phyloP scores from a whole-genome alignment of 441 rosid species.

The Pelargonium citronellum region DNA sequence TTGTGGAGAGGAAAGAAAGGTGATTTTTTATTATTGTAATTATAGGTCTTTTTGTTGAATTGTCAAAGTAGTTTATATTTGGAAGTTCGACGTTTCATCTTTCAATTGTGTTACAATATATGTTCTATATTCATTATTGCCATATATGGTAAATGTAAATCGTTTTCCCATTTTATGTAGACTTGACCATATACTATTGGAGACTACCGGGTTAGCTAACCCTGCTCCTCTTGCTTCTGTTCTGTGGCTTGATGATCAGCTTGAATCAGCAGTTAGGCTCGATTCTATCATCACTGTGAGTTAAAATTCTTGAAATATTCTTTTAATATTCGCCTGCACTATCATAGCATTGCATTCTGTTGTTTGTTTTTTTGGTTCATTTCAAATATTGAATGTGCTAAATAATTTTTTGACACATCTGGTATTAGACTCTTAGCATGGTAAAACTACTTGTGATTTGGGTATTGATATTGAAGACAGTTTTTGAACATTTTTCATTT shows the following conservation, averaged over 20 bases:
- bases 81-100: neutral
- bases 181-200: constrained; percentile 86
- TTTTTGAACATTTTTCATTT: neutral
- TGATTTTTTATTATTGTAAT: constrained; percentile 13
- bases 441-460: neutral
- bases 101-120: neutral
- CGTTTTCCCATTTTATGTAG: constrained; percentile 30
- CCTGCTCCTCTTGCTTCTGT: constrained; percentile 92
- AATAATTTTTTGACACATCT: neutral
- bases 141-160: neutral
- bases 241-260: constrained; percentile 93
- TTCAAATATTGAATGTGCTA: neutral
- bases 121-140: neutral
- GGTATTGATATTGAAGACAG: neutral
- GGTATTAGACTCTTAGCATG: neutral
- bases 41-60: neutral
- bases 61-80: neutral
- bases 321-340: neutral
- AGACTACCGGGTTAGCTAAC: constrained; percentile 93
- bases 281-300: constrained; percentile 87
- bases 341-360: neutral
- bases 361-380: neutral
- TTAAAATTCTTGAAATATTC: constrained; percentile 4
- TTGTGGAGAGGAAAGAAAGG: constrained; percentile 77
- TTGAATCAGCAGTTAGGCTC: constrained; percentile 80